Percentiles rank a stretch among this genome's conserved stretches.
phyloP scores from a whole-genome alignment of 768 basidiomycete genomes.

The Hygrocybe punicea region DNA sequence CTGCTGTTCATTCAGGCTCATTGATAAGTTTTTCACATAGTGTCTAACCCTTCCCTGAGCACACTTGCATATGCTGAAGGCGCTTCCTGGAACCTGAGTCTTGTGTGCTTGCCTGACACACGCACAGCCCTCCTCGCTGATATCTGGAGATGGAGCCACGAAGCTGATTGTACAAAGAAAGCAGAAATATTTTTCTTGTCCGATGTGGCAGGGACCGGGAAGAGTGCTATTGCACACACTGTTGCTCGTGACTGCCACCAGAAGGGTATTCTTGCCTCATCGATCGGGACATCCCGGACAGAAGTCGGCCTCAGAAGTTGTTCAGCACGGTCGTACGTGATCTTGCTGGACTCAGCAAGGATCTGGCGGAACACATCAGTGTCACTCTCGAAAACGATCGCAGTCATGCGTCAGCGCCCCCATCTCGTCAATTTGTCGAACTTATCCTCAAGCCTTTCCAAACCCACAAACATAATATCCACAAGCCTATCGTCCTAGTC shows the following conservation, averaged over 20 bases:
- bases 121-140: conserved; percentile 7
- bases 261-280: conserved; percentile 15
- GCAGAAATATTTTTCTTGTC: conserved; percentile 17
- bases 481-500: conserved; percentile 11
- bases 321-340: conserved; percentile 21
- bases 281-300: conserved; percentile 11
- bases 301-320: conserved; percentile 11
- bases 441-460: conserved; percentile 10
- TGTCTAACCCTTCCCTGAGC: background rate
- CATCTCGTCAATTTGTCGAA: conserved; percentile 14
- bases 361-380: conserved; percentile 11
- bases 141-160: conserved; percentile 13
- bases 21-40: no score
- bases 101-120: conserved; percentile 11
- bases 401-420: conserved; percentile 7
- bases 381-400: conserved; percentile 8
- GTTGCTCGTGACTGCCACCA: conserved; percentile 16
- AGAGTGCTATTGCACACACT: conserved; percentile 21
- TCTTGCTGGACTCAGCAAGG: conserved; percentile 8
- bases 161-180: background rate
- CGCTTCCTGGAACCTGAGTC: conserved; percentile 9
- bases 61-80: conserved; percentile 11
- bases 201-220: conserved; percentile 21
- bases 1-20: no score
- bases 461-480: background rate